These are phyloP conservation scores for Fonsecaea nubica DNA, from an alignment of 2,329 filamentous ascomycete genomes.

Conservation along the genomic window DNA sequence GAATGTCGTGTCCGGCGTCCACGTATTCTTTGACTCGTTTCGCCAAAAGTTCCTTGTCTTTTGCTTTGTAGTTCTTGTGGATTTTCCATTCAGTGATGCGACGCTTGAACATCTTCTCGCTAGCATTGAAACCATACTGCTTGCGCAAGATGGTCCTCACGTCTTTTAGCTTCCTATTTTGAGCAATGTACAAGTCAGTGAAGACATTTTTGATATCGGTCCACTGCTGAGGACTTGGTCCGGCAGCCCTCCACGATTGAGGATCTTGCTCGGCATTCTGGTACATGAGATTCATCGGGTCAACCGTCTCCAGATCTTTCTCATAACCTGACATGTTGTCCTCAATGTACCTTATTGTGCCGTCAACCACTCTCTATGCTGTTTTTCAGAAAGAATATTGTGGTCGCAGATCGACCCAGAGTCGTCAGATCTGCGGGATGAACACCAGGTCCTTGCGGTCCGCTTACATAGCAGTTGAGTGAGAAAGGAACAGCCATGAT, in stretches of 20 bases:
- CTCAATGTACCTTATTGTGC: background rate
- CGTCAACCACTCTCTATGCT: background rate
- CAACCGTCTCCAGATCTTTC: background rate
- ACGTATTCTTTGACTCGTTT: constrained; percentile 30
- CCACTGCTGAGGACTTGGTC: constrained; percentile 32
- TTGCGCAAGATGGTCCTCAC: constrained; percentile 28
- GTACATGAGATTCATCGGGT: background rate
- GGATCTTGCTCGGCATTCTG: background rate
- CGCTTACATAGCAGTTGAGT: background rate
- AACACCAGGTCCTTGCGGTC: background rate
- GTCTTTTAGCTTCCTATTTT: constrained; percentile 33
- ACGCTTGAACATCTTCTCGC: constrained; percentile 36
- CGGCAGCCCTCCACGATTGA: constrained; percentile 17
- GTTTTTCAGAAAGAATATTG: background rate
- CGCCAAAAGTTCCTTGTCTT: constrained; percentile 32
- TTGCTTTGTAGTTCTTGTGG: constrained; percentile 36
- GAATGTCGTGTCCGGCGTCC: constrained; percentile 27
- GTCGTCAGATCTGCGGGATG: background rate
- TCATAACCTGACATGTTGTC: constrained; percentile 3
- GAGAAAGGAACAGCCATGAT: constrained; percentile 8
- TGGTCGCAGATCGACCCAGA: background rate
- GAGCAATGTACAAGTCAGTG: constrained; percentile 31
- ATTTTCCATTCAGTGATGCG: constrained; percentile 34
- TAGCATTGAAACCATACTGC: constrained; percentile 35
- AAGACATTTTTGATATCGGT: constrained; percentile 33